Conservation (phyloP, 257 asterid genomes). For the Sherardia arvensis region DNA sequence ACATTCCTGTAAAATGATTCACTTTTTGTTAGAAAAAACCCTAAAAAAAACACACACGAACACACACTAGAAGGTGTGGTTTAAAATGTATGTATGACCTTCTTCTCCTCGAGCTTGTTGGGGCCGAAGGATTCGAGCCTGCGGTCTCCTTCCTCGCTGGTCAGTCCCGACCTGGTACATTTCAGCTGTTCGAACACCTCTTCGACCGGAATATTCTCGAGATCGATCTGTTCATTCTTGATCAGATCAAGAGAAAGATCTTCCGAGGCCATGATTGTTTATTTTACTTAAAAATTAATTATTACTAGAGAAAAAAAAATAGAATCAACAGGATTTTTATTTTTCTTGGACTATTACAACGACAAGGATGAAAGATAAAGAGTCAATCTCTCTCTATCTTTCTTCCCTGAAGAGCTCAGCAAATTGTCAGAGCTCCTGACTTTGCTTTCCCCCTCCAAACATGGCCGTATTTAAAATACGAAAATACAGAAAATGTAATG, state of each 20-base stretch:
- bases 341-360: too few relatives aligned
- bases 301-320: neutral
- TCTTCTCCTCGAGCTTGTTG: constrained; percentile 82
- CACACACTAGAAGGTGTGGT: neutral
- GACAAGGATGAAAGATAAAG: constrained; percentile 37
- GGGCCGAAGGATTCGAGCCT: constrained; percentile 64
- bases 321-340: neutral
- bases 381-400: constrained; percentile 22
- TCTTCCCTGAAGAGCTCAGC: constrained; percentile 10
- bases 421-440: neutral
- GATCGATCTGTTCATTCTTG: constrained; percentile 52
- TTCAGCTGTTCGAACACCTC: constrained; percentile 58
- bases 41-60: neutral
- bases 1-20: constrained; percentile 27
- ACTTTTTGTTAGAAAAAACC: neutral
- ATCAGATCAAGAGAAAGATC: constrained; percentile 40
- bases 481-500: neutral
- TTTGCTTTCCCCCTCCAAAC: neutral
- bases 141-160: constrained; percentile 45
- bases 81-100: neutral
- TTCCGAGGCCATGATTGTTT: constrained; percentile 34
- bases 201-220: constrained; percentile 60
- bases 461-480: neutral
- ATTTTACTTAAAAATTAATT: neutral
- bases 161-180: constrained; percentile 54